These are phyloP conservation scores for Colletotrichum endophyticum DNA, from an alignment of 2,329 filamentous ascomycete species.

Conservation along the genomic window DNA sequence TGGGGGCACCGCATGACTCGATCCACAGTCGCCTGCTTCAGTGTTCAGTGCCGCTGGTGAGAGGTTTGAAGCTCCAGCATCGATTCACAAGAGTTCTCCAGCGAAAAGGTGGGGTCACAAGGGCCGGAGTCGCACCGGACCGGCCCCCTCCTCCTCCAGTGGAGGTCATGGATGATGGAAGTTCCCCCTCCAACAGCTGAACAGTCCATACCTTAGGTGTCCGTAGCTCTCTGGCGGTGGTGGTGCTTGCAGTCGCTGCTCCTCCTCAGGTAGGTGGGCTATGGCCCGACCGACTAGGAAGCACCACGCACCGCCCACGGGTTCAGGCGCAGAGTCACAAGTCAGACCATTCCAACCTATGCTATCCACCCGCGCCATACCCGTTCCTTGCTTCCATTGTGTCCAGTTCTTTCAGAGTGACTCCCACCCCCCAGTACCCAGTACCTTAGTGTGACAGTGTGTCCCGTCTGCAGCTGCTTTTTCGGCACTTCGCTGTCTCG, in stretches of 20 bases:
- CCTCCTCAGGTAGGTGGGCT: not conserved
- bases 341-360: conserved; percentile 14
- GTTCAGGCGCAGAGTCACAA: conserved; percentile 9
- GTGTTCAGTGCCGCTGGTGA: no score
- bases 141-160: not conserved
- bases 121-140: not conserved
- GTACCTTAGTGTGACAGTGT: not conserved
- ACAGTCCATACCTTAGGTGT: not conserved
- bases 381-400: not conserved
- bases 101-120: not conserved
- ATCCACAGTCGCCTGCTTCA: not conserved
- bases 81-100: no score
- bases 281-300: not conserved
- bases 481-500: conserved; percentile 20
- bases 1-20: not conserved
- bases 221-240: not conserved
- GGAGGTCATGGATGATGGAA: not conserved
- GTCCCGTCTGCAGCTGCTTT: conserved; percentile 8
- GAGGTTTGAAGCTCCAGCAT: not conserved
- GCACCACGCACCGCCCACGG: not conserved
- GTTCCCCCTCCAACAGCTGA: not conserved
- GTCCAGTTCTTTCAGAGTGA: not conserved
- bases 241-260: not conserved
- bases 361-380: not conserved
- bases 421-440: not conserved